phyloP scores from a whole-genome alignment of 129 eudicot species.

The Artemisia tridentata region DNA sequence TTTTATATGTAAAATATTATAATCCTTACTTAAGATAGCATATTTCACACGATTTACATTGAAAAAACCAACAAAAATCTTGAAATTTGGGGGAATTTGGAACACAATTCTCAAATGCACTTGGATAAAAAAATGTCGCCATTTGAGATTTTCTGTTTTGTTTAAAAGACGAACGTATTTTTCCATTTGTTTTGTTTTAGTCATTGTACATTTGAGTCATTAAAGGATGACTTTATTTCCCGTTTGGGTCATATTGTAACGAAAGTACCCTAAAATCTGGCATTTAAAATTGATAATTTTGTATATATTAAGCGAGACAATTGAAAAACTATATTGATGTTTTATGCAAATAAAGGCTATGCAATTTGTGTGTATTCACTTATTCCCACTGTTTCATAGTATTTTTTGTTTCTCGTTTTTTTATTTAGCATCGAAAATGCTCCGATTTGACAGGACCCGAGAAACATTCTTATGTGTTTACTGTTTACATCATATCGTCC shows the following conservation, averaged over 20 bases:
- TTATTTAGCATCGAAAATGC: neutral
- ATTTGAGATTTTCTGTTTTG: no score
- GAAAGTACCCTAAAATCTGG: no score
- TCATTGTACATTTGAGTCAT: no score
- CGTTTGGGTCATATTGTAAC: no score
- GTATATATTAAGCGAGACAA: neutral
- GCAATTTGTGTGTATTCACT: no score
- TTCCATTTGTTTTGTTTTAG: no score
- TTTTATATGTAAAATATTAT: neutral
- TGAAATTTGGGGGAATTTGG: neutral
- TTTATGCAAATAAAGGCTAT: no score
- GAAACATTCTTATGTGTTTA: constrained; percentile 6
- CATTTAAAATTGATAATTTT: no score
- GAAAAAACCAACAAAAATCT: neutral
- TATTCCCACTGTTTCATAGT: no score
- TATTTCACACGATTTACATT: neutral
- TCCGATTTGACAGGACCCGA: neutral
- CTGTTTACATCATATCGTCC: constrained; percentile 16
- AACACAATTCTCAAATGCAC: neutral
- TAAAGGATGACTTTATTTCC: no score
- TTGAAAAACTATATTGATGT: neutral
- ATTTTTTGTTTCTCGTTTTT: neutral
- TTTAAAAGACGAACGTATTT: no score
- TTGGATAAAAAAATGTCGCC: no score
- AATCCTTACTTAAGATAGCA: neutral